These are phyloP conservation scores for Ophiostoma pallidulum DNA, from an alignment of 2,329 filamentous ascomycete species.

Conservation along the genomic window DNA sequence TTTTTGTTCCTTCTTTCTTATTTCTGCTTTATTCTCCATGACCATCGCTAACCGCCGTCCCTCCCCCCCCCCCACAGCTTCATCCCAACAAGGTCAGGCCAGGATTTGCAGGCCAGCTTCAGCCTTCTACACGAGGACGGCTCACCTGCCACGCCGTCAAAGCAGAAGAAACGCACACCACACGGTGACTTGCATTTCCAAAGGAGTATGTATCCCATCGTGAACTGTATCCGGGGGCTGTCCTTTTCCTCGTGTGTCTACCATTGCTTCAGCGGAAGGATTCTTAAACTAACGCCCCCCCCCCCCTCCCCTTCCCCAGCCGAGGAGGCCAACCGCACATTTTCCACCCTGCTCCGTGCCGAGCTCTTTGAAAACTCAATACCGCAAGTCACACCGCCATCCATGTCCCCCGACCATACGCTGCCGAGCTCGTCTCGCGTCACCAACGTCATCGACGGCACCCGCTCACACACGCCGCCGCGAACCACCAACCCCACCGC, in stretches of 20 bases:
- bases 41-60: too few relatives aligned
- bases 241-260: too few relatives aligned
- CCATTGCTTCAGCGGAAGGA: too few relatives aligned
- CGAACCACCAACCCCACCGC: slow-evolving; percentile 12
- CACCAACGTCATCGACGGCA: slow-evolving; percentile 52
- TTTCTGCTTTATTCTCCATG: too few relatives aligned
- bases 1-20: background rate
- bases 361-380: slow-evolving; percentile 90
- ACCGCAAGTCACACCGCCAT: slow-evolving; percentile 64
- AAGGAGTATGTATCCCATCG: slow-evolving; percentile 58
- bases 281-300: background rate
- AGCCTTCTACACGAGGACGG: slow-evolving; percentile 86
- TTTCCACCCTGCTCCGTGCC: slow-evolving; percentile 74
- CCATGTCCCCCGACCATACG: slow-evolving; percentile 49
- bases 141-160: slow-evolving; percentile 83
- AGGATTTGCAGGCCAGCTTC: slow-evolving; percentile 89
- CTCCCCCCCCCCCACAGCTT: too few relatives aligned
- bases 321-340: slow-evolving; percentile 91
- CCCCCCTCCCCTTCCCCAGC: too few relatives aligned
- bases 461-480: slow-evolving; percentile 73
- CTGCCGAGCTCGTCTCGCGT: slow-evolving; percentile 41
- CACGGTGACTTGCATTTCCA: slow-evolving; percentile 92
- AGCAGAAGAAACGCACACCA: slow-evolving; percentile 71
- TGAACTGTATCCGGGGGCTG: background rate
- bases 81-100: slow-evolving; percentile 86